These are phyloP conservation scores for Yueomyces sp. DNA, from an alignment of 805 yeast genomes.

Conservation along the genomic window DNA sequence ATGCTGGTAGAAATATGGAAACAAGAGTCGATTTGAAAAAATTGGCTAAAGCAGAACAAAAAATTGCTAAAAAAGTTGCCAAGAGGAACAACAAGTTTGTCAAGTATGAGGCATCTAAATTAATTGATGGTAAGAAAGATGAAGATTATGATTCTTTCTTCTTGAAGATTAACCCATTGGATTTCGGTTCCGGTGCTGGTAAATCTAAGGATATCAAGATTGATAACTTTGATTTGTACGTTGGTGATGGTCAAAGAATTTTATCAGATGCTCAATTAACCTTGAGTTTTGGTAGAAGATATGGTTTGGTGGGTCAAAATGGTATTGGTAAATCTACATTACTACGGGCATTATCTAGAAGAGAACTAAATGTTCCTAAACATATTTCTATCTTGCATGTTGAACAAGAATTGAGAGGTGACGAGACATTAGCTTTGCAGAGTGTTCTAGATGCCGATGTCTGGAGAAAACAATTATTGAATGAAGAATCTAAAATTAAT, in stretches of 20 bases:
- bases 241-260: constrained; percentile 91
- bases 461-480: constrained; percentile 83
- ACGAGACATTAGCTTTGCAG: constrained; percentile 80
- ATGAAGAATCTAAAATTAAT: constrained; percentile 62
- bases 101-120: constrained; percentile 85
- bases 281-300: constrained; percentile 82
- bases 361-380: constrained; percentile 89
- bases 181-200: constrained; percentile 80
- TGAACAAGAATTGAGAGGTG: constrained; percentile 94
- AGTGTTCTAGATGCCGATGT: constrained; percentile 99
- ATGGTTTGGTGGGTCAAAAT: constrained; percentile 96
- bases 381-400: constrained; percentile 94
- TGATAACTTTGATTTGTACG: constrained; percentile 86
- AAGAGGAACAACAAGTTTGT: constrained; percentile 73
- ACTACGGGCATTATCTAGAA: constrained; percentile 77
- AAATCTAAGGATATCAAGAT: constrained; percentile 93
- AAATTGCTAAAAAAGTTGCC: constrained; percentile 94
- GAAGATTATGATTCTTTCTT: constrained; percentile 90
- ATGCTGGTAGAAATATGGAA: constrained; percentile 83
- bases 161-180: constrained; percentile 89
- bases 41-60: constrained; percentile 92
- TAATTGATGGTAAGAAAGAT: constrained; percentile 48
- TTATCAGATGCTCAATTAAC: constrained; percentile 79
- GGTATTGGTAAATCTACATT: constrained; percentile 99
- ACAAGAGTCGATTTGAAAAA: constrained; percentile 93